Evolutionary conservation across 257 asterid species (phyloP).

Genomic region (Salvia rosmarinus): DNA sequence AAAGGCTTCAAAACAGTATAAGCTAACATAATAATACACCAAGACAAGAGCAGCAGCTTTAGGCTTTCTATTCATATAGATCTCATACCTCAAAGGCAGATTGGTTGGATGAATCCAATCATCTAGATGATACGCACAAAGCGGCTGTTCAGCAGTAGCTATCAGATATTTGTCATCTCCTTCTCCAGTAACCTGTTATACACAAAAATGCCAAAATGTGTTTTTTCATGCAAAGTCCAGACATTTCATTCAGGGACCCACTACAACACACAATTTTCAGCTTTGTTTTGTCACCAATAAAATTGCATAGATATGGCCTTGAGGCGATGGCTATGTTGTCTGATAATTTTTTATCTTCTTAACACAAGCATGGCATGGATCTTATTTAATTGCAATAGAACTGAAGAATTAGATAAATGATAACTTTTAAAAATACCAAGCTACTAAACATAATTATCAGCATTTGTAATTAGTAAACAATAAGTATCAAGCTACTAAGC

Average conservation of each 20-base stretch:
- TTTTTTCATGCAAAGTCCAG: neutral
- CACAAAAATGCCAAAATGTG: slow-evolving; percentile 29
- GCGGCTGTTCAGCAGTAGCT: slow-evolving; percentile 96
- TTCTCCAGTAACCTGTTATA: slow-evolving; percentile 84
- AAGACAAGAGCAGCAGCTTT: neutral
- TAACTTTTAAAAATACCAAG: neutral
- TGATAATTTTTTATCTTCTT: neutral
- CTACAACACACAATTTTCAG: neutral
- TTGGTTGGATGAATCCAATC: slow-evolving; percentile 93
- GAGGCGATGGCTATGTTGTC: neutral
- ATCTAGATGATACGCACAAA: slow-evolving; percentile 88
- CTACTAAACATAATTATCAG: neutral
- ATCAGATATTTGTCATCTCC: slow-evolving; percentile 95
- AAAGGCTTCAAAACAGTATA: neutral
- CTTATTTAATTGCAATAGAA: slow-evolving; percentile 7
- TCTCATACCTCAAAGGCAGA: slow-evolving; percentile 70
- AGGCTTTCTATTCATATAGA: slow-evolving; percentile 1
- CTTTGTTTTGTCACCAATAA: neutral
- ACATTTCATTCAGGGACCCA: neutral
- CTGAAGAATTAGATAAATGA: neutral
- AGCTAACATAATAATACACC: slow-evolving; percentile 13
- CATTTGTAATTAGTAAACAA: neutral
- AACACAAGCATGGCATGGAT: neutral
- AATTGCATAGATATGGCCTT: neutral
- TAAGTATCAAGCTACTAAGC: neutral